Conservation (phyloP, 352 stramenopile genomes). For the Thraustochytrium sp. region DNA sequence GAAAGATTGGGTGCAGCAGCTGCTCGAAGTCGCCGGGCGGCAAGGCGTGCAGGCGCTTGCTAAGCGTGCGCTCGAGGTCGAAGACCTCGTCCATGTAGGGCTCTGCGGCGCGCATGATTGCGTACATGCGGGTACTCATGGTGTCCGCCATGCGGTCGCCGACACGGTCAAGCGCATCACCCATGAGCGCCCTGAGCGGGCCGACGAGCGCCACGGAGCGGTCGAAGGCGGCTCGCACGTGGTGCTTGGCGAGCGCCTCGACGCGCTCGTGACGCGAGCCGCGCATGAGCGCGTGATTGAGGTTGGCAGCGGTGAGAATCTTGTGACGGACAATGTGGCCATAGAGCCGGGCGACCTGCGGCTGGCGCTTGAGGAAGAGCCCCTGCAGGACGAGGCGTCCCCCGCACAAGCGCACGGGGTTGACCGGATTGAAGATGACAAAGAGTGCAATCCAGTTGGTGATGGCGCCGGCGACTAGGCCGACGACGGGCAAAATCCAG, state of each 20-base stretch:
- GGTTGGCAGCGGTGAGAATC: conserved; percentile 65
- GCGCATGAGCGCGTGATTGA: conserved; percentile 27
- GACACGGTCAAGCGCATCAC: conserved; percentile 49
- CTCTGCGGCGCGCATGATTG: conserved; percentile 66
- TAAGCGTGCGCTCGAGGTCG: conserved; percentile 75
- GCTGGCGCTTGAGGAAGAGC: conserved; percentile 78
- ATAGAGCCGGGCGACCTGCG: conserved; percentile 77
- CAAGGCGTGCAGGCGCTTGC: conserved; percentile 76
- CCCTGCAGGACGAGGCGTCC: conserved; percentile 75
- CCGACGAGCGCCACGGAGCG: not conserved
- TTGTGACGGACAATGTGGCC: conserved; percentile 70
- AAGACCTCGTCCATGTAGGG: conserved; percentile 75
- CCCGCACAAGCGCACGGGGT: conserved; percentile 54
- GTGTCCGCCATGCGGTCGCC: conserved; percentile 66
- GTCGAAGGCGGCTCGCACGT: conserved; percentile 12
- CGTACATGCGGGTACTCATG: conserved; percentile 73
- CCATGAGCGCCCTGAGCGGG: not conserved
- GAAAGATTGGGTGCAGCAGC: conserved; percentile 81
- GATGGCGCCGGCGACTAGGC: conserved; percentile 77
- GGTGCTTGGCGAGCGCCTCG: conserved; percentile 55
- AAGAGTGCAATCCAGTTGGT: conserved; percentile 85
- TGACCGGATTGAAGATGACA: conserved; percentile 83
- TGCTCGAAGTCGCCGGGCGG: conserved; percentile 75
- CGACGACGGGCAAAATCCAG: conserved; percentile 72
- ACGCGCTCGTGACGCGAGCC: conserved; percentile 59